Conservation (phyloP, 345 rosid genomes). For the Dipteronia sinensis region DNA sequence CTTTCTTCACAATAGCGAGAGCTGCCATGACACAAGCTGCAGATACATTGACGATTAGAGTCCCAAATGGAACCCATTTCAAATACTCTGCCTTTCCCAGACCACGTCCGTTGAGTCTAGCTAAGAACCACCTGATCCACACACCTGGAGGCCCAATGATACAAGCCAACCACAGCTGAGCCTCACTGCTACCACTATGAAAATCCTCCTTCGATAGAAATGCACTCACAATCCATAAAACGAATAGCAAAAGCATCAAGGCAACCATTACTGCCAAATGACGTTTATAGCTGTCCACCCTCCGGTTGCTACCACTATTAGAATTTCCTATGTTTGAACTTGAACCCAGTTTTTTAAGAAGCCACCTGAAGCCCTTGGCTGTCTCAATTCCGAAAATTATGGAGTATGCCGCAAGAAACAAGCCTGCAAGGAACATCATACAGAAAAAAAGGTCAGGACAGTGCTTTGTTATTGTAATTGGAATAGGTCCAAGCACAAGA, state of each 20-base stretch:
- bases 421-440: conserved; percentile 47
- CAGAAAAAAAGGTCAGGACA: not conserved
- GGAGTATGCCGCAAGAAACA: conserved; percentile 75
- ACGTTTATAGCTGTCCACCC: conserved; percentile 40
- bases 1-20: conserved; percentile 59
- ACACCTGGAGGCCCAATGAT: conserved; percentile 77
- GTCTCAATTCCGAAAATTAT: conserved; percentile 78
- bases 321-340: conserved; percentile 21
- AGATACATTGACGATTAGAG: conserved; percentile 75
- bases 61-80: conserved; percentile 95
- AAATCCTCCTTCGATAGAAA: conserved; percentile 50
- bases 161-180: conserved; percentile 86
- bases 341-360: conserved; percentile 30
- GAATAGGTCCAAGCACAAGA: too few species aligned
- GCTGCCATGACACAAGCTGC: conserved; percentile 85
- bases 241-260: conserved; percentile 47
- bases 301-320: conserved; percentile 30
- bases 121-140: conserved; percentile 96
- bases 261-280: conserved; percentile 44
- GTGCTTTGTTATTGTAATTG: not conserved
- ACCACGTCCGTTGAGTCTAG: conserved; percentile 81
- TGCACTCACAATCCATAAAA: conserved; percentile 53
- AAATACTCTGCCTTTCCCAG: conserved; percentile 56
- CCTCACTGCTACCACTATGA: conserved; percentile 42
- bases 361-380: conserved; percentile 74